These are phyloP conservation scores for Yarrowia galli DNA, from an alignment of 1,139 yeast species.

Conservation along the genomic window DNA sequence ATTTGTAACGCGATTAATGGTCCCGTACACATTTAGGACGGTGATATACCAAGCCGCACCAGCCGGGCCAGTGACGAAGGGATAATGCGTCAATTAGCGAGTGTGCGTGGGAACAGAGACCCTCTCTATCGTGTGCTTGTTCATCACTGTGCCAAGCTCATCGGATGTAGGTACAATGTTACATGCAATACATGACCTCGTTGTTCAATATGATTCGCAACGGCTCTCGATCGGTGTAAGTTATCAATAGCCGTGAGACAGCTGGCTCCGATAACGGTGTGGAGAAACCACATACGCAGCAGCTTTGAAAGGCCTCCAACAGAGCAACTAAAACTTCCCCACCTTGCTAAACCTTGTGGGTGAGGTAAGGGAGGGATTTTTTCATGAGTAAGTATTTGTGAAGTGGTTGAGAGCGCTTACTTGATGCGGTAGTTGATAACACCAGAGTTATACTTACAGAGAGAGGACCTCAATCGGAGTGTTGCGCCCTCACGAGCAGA, in stretches of 20 bases:
- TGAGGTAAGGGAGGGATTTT: neutral
- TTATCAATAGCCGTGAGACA: slow-evolving; percentile 7
- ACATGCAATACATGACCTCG: neutral
- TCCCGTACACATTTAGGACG: neutral
- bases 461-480: neutral
- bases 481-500: neutral
- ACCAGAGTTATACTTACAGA: neutral
- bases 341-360: neutral
- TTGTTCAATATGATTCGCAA: no score
- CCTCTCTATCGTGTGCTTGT: no score
- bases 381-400: neutral
- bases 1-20: neutral
- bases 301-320: neutral
- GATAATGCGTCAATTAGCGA: neutral
- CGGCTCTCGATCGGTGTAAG: neutral
- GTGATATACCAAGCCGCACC: slow-evolving; percentile 6
- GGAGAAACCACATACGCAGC: slow-evolving; percentile 13
- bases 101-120: neutral
- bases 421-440: neutral
- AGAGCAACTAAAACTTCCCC: slow-evolving; percentile 18
- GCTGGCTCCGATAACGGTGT: neutral
- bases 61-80: neutral
- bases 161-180: neutral
- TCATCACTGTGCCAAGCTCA: slow-evolving; percentile 10
- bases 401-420: neutral